These are phyloP conservation scores for Trichoderma guizhouense DNA, from an alignment of 2,329 filamentous ascomycete genomes.

Conservation along the genomic window DNA sequence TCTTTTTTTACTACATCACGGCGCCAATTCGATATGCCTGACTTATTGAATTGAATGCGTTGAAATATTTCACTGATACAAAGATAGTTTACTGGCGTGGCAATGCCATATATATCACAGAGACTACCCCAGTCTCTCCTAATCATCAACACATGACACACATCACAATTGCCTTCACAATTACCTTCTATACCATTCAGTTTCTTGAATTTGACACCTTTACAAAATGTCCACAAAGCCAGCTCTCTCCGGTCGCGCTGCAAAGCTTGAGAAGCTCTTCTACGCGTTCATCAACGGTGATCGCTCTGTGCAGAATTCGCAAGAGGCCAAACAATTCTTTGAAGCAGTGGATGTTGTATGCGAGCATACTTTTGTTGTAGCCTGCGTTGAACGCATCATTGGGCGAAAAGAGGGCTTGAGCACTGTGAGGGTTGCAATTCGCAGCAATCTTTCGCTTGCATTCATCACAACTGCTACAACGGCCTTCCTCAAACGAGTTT, in stretches of 20 bases:
- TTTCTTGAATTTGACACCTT: neutral
- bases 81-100: neutral
- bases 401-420: conserved; percentile 10
- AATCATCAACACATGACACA: neutral
- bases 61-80: neutral
- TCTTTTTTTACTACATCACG: neutral
- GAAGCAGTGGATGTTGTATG: conserved; percentile 18
- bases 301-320: conserved; percentile 2
- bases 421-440: conserved; percentile 13
- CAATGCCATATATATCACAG: neutral
- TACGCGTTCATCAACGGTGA: conserved; percentile 16
- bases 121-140: neutral
- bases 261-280: conserved; percentile 18
- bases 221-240: neutral
- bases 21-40: neutral
- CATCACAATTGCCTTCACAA: neutral
- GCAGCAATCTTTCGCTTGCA: conserved; percentile 12
- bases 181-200: neutral
- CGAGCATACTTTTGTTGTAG: conserved; percentile 5
- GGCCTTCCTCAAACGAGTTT: conserved; percentile 11
- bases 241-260: neutral
- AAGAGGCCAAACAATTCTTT: conserved; percentile 22
- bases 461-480: conserved; percentile 4
- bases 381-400: conserved; percentile 19
- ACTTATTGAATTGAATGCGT: neutral